Conservation (phyloP, 495 filamentous ascomycete genomes). For the Coniosporium apollinis region DNA sequence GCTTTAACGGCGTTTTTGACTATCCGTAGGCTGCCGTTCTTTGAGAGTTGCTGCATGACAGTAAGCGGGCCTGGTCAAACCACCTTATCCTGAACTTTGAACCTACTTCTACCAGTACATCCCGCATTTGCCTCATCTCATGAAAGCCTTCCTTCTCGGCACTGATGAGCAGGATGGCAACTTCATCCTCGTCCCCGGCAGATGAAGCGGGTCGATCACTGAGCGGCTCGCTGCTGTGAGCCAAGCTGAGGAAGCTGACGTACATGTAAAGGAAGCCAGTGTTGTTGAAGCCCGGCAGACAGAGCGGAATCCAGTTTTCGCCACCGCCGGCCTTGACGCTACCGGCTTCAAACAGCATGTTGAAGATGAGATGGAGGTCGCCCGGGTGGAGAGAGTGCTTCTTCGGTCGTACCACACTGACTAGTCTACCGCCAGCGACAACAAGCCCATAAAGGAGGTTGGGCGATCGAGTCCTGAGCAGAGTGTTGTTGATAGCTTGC, state of each 20-base stretch:
- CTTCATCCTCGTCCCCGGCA: constrained; percentile 44
- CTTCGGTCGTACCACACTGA: constrained; percentile 84
- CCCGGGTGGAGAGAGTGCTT: constrained; percentile 92
- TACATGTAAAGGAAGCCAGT: constrained; percentile 98
- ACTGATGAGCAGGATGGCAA: constrained; percentile 86
- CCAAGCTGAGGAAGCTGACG: constrained; percentile 69
- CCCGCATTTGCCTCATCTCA: constrained; percentile 69
- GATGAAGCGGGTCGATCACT: constrained; percentile 17
- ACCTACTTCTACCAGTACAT: constrained; percentile 51
- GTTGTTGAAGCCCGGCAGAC: constrained; percentile 93
- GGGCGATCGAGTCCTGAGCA: constrained; percentile 57
- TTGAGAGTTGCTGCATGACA: constrained; percentile 39
- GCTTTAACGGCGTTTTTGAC: constrained; percentile 55
- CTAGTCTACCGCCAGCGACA: constrained; percentile 82
- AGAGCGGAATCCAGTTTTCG: constrained; percentile 95
- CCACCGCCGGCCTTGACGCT: constrained; percentile 77
- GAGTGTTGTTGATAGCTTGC: constrained; percentile 65
- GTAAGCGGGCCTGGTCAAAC: not conserved
- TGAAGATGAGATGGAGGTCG: constrained; percentile 92
- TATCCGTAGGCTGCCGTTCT: constrained; percentile 53
- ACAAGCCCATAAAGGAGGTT: constrained; percentile 84
- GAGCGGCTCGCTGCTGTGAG: constrained; percentile 24
- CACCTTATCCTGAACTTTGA: no score
- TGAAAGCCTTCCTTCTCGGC: constrained; percentile 86
- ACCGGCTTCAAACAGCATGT: constrained; percentile 95